Evolutionary conservation across 768 basidiomycete species (phyloP).

Genomic region (Xerocomus spinulosus): DNA sequence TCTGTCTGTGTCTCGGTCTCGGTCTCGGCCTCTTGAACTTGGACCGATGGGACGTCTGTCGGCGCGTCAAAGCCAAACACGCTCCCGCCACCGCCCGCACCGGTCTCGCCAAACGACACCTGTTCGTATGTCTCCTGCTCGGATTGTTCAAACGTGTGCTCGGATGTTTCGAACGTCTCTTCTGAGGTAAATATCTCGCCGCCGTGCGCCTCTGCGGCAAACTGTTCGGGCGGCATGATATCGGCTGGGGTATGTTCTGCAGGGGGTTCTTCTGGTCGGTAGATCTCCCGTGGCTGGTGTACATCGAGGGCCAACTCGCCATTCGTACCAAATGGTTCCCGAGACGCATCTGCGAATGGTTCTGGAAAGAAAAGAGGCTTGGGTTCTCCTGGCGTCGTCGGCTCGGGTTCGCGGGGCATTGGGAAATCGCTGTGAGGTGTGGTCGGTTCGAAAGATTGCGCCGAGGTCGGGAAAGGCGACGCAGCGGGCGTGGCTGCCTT

Average conservation of each 20-base stretch:
- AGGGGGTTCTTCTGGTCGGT: conserved; percentile 1
- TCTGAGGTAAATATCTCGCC: background rate
- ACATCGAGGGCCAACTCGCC: conserved; percentile 14
- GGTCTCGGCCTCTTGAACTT: background rate
- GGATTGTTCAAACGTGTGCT: conserved; percentile 9
- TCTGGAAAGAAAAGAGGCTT: conserved; percentile 5
- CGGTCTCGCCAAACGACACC: background rate
- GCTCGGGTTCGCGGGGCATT: conserved; percentile 7
- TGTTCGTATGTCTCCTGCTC: conserved; percentile 7
- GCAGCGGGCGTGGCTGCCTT: conserved; percentile 26
- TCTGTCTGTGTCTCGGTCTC: too few species aligned
- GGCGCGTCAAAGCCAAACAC: background rate
- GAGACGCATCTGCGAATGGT: background rate
- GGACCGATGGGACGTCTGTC: background rate
- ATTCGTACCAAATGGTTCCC: background rate
- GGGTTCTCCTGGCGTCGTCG: conserved; percentile 8
- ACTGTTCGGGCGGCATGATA: conserved; percentile 21
- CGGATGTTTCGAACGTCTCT: conserved; percentile 5
- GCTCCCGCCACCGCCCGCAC: background rate
- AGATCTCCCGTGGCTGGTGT: background rate
- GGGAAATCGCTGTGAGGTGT: conserved; percentile 17
- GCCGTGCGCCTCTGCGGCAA: conserved; percentile 4
- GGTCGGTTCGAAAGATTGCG: conserved; percentile 22
- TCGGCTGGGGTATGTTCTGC: conserved; percentile 28
- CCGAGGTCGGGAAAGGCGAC: conserved; percentile 22